Percentiles rank a stretch among this genome's conserved stretches.
Evolutionary conservation across 305 asterid species (phyloP).

Genomic region (Solanum hybrid): DNA sequence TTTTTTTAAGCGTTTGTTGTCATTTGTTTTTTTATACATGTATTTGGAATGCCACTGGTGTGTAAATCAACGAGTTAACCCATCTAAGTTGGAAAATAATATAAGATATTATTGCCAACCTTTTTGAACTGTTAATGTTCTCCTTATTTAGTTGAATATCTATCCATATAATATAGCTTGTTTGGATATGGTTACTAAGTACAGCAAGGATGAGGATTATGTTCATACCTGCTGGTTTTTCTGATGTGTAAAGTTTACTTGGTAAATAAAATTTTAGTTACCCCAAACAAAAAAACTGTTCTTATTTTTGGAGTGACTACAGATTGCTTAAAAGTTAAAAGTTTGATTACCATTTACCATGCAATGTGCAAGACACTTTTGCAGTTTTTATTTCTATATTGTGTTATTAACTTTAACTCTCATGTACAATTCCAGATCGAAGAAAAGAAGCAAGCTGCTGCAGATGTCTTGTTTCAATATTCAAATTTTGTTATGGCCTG

Average conservation of each 20-base stretch:
- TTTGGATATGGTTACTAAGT: no score
- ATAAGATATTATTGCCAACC: neutral
- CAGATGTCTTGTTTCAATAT: slow-evolving; percentile 77
- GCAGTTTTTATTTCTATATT: neutral
- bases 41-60: neutral
- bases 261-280: no score
- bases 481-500: slow-evolving; percentile 78
- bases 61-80: neutral
- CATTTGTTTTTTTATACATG: neutral
- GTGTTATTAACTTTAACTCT: neutral
- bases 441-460: slow-evolving; percentile 92
- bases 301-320: neutral
- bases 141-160: neutral
- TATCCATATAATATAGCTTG: no score
- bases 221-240: no score
- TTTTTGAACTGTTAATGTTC: neutral
- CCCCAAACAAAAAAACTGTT: no score
- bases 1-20: neutral
- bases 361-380: neutral
- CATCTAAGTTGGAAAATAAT: neutral
- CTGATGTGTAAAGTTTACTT: no score
- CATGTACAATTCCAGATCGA: slow-evolving; percentile 35
- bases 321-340: neutral
- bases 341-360: neutral
- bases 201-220: no score